Evolutionary conservation across 805 yeast species (phyloP).

Genomic region (Metschnikowia aberdeeniae): DNA sequence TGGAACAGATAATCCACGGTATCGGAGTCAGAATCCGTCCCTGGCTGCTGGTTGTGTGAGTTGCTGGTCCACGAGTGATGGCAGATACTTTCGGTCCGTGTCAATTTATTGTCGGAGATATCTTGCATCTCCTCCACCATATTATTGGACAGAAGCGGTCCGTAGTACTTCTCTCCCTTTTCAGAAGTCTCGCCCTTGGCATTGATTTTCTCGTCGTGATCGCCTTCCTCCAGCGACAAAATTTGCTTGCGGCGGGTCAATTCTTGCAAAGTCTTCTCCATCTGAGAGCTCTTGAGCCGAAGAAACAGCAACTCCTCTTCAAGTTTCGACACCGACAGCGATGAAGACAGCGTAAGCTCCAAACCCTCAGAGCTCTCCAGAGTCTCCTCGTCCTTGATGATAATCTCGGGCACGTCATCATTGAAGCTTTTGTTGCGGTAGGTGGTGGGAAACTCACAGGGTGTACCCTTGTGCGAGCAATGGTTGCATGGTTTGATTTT

Average conservation of each 20-base stretch:
- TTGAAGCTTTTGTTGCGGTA: conserved; percentile 13
- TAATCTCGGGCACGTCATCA: conserved; percentile 16
- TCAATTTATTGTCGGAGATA: conserved; percentile 4
- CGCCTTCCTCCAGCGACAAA: neutral
- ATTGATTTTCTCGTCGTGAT: conserved; percentile 7
- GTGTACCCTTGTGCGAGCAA: conserved; percentile 11
- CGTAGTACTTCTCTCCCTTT: conserved; percentile 43
- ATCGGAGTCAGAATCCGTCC: conserved; percentile 2
- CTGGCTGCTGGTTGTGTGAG: conserved; percentile 4
- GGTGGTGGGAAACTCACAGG: conserved; percentile 17
- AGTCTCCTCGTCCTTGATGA: neutral
- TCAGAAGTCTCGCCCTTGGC: conserved; percentile 38
- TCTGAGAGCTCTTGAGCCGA: neutral
- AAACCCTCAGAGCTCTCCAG: neutral
- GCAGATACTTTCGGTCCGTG: conserved; percentile 1
- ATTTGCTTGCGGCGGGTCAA: neutral
- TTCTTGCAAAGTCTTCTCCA: conserved; percentile 1
- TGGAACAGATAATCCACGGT: neutral
- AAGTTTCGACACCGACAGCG: neutral
- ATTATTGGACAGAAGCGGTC: conserved; percentile 47
- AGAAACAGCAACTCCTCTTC: conserved; percentile 4
- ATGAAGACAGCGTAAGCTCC: neutral
- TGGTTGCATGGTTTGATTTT: conserved; percentile 18
- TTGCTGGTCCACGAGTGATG: conserved; percentile 9
- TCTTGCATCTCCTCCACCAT: conserved; percentile 39